Evolutionary conservation across 2,329 filamentous ascomycete species (phyloP).

Genomic region (Colletotrichum gloeosporioides): DNA sequence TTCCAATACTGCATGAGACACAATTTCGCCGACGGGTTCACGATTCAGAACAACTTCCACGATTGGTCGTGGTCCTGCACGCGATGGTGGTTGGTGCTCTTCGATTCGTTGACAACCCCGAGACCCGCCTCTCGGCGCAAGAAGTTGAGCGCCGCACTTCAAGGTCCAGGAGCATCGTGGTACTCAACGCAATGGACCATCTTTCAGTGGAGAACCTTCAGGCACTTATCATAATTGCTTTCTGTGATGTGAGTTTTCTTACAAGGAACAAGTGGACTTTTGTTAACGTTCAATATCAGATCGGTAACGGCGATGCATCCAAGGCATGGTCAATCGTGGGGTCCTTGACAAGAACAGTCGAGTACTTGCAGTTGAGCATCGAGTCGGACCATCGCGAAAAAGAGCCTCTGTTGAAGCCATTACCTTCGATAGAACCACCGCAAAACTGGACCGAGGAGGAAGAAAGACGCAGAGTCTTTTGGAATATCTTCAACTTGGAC

Average conservation of each 20-base stretch:
- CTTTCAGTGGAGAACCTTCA: conserved; percentile 42
- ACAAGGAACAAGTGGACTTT: rapidly evolving
- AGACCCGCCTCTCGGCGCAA: conserved; percentile 25
- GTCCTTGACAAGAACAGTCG: conserved; percentile 23
- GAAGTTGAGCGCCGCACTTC: conserved; percentile 18
- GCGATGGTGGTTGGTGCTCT: conserved; percentile 36
- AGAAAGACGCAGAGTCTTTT: conserved; percentile 35
- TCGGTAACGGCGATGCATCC: conserved; percentile 23
- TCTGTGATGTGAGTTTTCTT: conserved; percentile 34
- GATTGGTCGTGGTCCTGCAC: conserved; percentile 37
- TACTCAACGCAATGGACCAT: conserved; percentile 35
- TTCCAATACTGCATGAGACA: conserved; percentile 40
- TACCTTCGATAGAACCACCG: conserved; percentile 32
- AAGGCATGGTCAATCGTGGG: conserved; percentile 24
- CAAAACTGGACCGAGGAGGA: conserved; percentile 36
- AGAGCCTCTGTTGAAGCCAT: conserved; percentile 26
- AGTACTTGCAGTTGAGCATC: conserved; percentile 24
- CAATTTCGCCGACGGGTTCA: conserved; percentile 31
- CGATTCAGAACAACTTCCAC: conserved; percentile 27
- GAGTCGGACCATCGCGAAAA: conserved; percentile 19
- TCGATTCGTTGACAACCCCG: conserved; percentile 29
- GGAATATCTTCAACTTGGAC: conserved; percentile 36
- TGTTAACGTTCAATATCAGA: not conserved
- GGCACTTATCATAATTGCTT: conserved; percentile 41
- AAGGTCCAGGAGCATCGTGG: conserved; percentile 27